Evolutionary conservation across 2,329 filamentous ascomycete species (phyloP).

Genomic region (Cladosporium cucumerinum): DNA sequence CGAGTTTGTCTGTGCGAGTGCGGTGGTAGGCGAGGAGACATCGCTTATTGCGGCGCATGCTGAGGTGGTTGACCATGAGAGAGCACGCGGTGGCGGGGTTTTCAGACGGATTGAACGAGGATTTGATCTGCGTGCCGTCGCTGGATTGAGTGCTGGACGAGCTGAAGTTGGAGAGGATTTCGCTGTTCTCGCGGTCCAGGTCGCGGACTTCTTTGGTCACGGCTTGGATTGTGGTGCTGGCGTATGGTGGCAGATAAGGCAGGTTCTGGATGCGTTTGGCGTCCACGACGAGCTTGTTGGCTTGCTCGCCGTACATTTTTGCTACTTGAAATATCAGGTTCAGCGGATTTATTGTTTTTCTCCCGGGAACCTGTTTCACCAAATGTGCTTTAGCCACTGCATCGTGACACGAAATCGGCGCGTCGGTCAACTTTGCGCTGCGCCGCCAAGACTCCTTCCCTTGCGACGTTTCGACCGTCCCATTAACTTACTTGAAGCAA

Average conservation of each 20-base stretch:
- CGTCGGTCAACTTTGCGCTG: constrained; percentile 4
- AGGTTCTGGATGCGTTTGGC: constrained; percentile 92
- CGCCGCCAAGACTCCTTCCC: neutral
- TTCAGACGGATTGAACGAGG: constrained; percentile 77
- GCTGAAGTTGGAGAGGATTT: constrained; percentile 76
- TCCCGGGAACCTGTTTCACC: neutral
- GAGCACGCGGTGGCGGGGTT: constrained; percentile 84
- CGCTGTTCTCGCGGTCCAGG: constrained; percentile 78
- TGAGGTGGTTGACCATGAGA: constrained; percentile 87
- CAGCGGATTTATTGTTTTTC: neutral
- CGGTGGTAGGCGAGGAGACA: constrained; percentile 93
- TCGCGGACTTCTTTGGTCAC: constrained; percentile 91
- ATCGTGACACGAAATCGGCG: neutral
- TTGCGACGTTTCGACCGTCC: neutral
- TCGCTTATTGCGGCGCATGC: constrained; percentile 93
- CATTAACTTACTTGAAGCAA: neutral
- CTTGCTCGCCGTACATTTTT: constrained; percentile 77
- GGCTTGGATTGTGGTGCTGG: constrained; percentile 82
- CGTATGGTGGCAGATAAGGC: constrained; percentile 81
- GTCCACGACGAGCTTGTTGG: constrained; percentile 80
- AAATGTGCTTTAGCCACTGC: neutral
- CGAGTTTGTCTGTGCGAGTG: constrained; percentile 83
- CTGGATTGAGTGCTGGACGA: constrained; percentile 37
- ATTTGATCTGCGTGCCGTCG: constrained; percentile 46
- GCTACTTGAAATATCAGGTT: neutral